These are phyloP conservation scores for Bigelowiella natans DNA, from an alignment of 78 protist species.

Conservation along the genomic window DNA sequence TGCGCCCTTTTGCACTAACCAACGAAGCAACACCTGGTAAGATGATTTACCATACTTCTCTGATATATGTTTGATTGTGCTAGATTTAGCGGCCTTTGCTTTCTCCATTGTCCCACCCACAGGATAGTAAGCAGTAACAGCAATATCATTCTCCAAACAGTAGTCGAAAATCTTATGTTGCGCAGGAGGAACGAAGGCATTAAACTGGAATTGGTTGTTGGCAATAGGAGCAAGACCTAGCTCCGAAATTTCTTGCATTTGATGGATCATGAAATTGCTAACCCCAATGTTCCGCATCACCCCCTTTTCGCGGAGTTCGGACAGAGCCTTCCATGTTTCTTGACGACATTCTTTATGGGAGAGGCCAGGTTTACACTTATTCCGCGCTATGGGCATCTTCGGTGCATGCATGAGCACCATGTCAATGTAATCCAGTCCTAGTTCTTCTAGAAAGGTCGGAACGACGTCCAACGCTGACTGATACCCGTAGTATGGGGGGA, in stretches of 20 bases:
- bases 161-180: neutral
- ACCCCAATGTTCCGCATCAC: neutral
- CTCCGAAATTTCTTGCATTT: neutral
- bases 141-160: neutral
- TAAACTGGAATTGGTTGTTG: neutral
- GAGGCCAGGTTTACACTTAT: neutral
- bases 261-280: neutral
- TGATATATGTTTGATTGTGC: neutral
- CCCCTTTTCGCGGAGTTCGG: neutral
- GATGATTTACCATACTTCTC: neutral
- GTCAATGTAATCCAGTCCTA: constrained; percentile 16
- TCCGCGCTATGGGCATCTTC: too few species aligned
- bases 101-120: neutral
- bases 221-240: constrained; percentile 14
- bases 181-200: constrained; percentile 10
- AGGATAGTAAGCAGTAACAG: neutral
- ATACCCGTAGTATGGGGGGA: too few species aligned
- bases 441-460: neutral
- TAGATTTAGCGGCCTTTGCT: neutral
- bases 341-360: constrained; percentile 12
- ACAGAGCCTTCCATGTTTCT: neutral
- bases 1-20: constrained; percentile 13
- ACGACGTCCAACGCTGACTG: too few species aligned
- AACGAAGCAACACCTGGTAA: neutral
- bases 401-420: constrained; percentile 18